phyloP scores from a whole-genome alignment of 208 protist genomes.

The Polymyxa betae region DNA sequence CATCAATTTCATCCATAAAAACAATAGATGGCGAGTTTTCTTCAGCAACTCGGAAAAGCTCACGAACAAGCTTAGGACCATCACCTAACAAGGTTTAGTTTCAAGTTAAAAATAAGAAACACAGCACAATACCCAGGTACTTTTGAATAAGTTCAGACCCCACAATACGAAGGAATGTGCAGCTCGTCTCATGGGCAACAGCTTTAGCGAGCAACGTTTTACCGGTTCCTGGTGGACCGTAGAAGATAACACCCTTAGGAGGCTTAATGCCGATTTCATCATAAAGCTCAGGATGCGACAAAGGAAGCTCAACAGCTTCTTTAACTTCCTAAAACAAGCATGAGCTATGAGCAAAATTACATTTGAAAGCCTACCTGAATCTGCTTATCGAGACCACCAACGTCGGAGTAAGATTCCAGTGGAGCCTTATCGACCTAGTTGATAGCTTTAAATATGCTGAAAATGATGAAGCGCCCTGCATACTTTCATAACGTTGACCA shows the following conservation, averaged over 20 bases:
- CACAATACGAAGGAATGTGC: slow-evolving; percentile 98
- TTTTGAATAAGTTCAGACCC: slow-evolving; percentile 99
- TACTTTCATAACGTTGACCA: slow-evolving; percentile 98
- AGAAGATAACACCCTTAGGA: slow-evolving; percentile 99
- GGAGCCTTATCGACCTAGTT: slow-evolving; percentile 95
- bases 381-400: slow-evolving; percentile 98
- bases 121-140: slow-evolving; percentile 85
- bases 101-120: not conserved
- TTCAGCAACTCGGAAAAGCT: slow-evolving; percentile 98
- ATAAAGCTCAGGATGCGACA: slow-evolving; percentile 99
- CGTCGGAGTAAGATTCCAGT: slow-evolving; percentile 97
- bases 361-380: slow-evolving; percentile 86
- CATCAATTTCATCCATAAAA: slow-evolving; percentile 99
- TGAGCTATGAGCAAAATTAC: not conserved
- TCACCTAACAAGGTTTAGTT: slow-evolving; percentile 79
- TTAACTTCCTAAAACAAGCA: slow-evolving; percentile 60
- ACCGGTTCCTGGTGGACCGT: slow-evolving; percentile 97
- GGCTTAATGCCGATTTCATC: slow-evolving; percentile 99
- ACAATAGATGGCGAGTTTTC: slow-evolving; percentile 98
- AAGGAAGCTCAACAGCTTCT: slow-evolving; percentile 93
- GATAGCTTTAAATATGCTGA: not conserved
- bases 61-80: slow-evolving; percentile 97
- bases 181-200: slow-evolving; percentile 97
- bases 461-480: slow-evolving; percentile 87
- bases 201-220: slow-evolving; percentile 99